phyloP scores from a whole-genome alignment of 2,329 filamentous ascomycete genomes.

The Aspergillus sp. region DNA sequence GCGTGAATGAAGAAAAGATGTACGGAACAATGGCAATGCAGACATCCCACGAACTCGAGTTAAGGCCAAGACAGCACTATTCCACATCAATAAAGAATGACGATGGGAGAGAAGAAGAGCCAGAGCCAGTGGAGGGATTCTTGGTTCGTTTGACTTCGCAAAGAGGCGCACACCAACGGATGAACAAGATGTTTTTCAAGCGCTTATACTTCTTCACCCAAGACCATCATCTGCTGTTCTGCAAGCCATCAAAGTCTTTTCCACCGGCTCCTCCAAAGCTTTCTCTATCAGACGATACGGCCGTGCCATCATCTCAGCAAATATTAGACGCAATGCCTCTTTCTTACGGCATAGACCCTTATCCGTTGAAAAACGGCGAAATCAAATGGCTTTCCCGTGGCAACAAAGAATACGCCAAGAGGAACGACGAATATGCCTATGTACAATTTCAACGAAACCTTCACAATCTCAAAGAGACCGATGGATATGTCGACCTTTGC shows the following conservation, averaged over 20 bases:
- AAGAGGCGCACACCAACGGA: conserved; percentile 52
- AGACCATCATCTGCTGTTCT: conserved; percentile 60
- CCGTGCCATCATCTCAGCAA: conserved; percentile 50
- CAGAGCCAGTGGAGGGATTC: conserved; percentile 61
- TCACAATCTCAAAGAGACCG: conserved; percentile 54
- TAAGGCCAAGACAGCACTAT: conserved; percentile 63
- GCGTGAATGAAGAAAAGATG: conserved; percentile 62
- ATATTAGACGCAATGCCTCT: conserved; percentile 56
- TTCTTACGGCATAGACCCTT: conserved; percentile 60
- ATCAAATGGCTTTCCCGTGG: conserved; percentile 54
- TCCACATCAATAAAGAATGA: conserved; percentile 45
- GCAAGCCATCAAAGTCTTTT: conserved; percentile 54
- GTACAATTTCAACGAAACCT: conserved; percentile 56
- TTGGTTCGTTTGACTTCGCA: conserved; percentile 62
- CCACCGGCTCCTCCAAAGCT: conserved; percentile 57
- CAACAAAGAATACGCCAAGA: conserved; percentile 41
- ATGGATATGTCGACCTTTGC: conserved; percentile 61
- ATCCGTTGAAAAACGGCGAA: conserved; percentile 48
- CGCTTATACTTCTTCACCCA: conserved; percentile 62
- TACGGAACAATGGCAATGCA: conserved; percentile 65
- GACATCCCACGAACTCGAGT: conserved; percentile 61
- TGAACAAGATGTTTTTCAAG: conserved; percentile 61
- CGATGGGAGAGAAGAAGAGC: conserved; percentile 48
- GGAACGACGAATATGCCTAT: conserved; percentile 55
- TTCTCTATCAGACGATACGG: conserved; percentile 36